These are phyloP conservation scores for Fusarium sp. DNA, from an alignment of 2,329 filamentous ascomycete genomes.

Conservation along the genomic window DNA sequence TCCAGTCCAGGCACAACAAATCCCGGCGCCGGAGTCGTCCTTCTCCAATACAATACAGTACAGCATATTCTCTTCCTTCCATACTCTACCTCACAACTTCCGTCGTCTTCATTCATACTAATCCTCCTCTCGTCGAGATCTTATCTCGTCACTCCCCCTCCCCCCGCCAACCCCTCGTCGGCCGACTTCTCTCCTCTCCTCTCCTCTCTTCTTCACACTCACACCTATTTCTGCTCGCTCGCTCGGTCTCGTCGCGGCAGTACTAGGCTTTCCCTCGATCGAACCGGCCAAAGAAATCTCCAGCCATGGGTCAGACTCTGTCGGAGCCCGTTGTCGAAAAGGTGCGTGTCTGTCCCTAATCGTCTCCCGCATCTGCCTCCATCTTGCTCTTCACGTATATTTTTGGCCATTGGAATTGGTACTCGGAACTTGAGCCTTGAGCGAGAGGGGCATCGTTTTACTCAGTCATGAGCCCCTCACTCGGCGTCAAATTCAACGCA, in stretches of 20 bases:
- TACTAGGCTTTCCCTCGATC: conserved; percentile 45
- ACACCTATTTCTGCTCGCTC: conserved; percentile 29
- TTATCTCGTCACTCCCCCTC: conserved; percentile 29
- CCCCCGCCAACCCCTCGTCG: conserved; percentile 36
- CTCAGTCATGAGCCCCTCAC: conserved; percentile 43
- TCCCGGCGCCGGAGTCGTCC: conserved; percentile 38
- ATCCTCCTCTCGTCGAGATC: conserved; percentile 21
- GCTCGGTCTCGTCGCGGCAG: conserved; percentile 34
- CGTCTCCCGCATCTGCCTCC: conserved; percentile 8
- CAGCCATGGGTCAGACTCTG: conserved; percentile 94
- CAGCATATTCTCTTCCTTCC: conserved; percentile 17
- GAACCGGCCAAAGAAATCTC: conserved; percentile 37
- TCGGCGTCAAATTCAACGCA: conserved; percentile 20
- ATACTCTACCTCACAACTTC: not conserved
- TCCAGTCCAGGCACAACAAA: conserved; percentile 13
- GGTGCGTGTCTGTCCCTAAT: conserved; percentile 63
- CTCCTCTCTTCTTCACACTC: conserved; percentile 31
- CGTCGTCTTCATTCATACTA: conserved; percentile 2
- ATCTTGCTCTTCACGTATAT: conserved; percentile 10
- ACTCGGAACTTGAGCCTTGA: conserved; percentile 25
- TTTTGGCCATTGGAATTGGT: conserved; percentile 23
- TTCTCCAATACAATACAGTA: not conserved
- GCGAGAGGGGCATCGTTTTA: conserved; percentile 38
- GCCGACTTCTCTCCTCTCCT: conserved; percentile 33
- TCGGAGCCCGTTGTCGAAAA: conserved; percentile 99